A percentile compares a stretch with the other conserved stretches of the same genome.
Conservation (phyloP, 768 basidiomycete species). For the Tricholoma saponaceum region DNA sequence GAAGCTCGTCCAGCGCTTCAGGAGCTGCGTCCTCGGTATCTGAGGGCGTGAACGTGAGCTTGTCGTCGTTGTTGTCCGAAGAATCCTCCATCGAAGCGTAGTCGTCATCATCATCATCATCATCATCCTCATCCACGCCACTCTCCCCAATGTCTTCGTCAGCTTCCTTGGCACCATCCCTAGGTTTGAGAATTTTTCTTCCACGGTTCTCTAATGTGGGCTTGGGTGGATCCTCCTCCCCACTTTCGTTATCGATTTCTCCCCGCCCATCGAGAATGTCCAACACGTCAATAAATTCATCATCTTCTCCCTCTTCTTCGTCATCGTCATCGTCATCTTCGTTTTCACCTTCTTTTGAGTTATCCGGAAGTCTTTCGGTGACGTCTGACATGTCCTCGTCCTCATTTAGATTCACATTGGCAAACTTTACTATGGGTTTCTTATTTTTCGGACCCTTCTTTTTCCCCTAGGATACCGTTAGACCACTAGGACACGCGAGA, state of each 20-base stretch:
- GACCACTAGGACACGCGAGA: constrained; percentile 3
- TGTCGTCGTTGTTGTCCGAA: constrained; percentile 42
- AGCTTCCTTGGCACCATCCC: constrained; percentile 32
- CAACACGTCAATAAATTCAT: constrained; percentile 59
- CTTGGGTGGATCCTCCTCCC: constrained; percentile 24
- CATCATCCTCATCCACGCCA: constrained; percentile 21
- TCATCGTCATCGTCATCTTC: constrained; percentile 46
- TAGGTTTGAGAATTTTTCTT: constrained; percentile 10
- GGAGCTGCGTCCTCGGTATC: constrained; percentile 49
- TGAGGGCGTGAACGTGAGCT: constrained; percentile 39
- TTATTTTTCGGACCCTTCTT: constrained; percentile 22
- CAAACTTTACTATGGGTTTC: constrained; percentile 34
- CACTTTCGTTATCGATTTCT: constrained; percentile 39
- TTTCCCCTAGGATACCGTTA: constrained; percentile 18
- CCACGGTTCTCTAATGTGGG: constrained; percentile 8
- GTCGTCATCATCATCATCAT: constrained; percentile 27
- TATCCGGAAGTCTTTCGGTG: constrained; percentile 26
- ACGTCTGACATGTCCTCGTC: constrained; percentile 31
- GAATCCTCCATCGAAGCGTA: constrained; percentile 30
- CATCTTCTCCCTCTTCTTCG: constrained; percentile 38
- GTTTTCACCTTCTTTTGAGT: constrained; percentile 30
- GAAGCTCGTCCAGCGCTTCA: constrained; percentile 64
- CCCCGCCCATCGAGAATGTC: constrained; percentile 66
- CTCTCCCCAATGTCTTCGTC: constrained; percentile 20
- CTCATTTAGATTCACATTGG: constrained; percentile 67